Conservation (phyloP, 2,329 filamentous ascomycete species). For the Curvularia eragrostidis region DNA sequence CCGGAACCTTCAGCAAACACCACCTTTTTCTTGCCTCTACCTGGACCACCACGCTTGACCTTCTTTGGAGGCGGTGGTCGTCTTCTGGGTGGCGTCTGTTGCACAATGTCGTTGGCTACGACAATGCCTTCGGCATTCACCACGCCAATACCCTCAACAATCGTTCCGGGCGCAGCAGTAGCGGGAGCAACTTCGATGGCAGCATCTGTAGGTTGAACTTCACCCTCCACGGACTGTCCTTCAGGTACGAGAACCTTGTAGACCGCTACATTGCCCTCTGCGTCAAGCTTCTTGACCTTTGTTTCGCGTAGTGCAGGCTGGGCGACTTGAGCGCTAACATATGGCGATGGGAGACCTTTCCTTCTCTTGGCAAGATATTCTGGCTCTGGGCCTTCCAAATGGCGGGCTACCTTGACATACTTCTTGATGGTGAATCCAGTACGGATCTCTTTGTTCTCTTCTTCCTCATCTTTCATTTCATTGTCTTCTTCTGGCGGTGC, state of each 20-base stretch:
- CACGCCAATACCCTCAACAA: slow-evolving; percentile 65
- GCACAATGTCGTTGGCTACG: slow-evolving; percentile 57
- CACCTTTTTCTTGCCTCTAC: slow-evolving; percentile 79
- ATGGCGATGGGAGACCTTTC: slow-evolving; percentile 62
- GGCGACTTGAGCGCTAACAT: slow-evolving; percentile 30
- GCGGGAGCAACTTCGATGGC: slow-evolving; percentile 54
- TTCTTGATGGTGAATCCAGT: slow-evolving; percentile 64
- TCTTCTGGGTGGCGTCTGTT: slow-evolving; percentile 62
- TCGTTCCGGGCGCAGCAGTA: slow-evolving; percentile 63
- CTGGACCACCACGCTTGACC: slow-evolving; percentile 75
- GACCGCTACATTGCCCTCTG: slow-evolving; percentile 78
- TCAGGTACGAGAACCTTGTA: slow-evolving; percentile 84
- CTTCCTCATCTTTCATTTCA: slow-evolving; percentile 54
- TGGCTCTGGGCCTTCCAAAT: slow-evolving; percentile 64
- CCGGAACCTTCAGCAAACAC: slow-evolving; percentile 61
- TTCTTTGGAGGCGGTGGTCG: slow-evolving; percentile 81
- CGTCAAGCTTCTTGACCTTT: slow-evolving; percentile 79
- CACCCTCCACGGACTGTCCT: slow-evolving; percentile 80
- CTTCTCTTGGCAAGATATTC: slow-evolving; percentile 69
- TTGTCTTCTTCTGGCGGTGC: slow-evolving; percentile 70
- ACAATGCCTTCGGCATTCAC: slow-evolving; percentile 68
- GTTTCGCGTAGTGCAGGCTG: slow-evolving; percentile 70
- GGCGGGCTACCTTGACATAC: slow-evolving; percentile 64
- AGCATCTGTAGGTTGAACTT: slow-evolving; percentile 69
- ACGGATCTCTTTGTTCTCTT: slow-evolving; percentile 53